Base-by-base conservation (phyloP, 2,329 filamentous ascomycete species). In the Clarireedia paspali region DNA sequence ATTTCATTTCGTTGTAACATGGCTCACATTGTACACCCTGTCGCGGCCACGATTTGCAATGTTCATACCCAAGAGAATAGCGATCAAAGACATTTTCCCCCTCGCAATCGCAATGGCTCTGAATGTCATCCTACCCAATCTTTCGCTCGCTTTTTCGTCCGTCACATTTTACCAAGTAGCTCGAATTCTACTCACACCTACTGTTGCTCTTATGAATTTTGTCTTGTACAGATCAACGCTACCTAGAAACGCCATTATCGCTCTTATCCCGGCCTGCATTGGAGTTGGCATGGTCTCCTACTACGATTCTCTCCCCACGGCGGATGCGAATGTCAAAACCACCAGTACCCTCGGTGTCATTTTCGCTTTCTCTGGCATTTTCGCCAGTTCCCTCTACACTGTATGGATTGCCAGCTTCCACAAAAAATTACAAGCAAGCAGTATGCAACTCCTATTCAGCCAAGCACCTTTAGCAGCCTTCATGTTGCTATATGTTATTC, bases 91-190 rank as follows among this genome's bases (percentile, higher is more conserved):
- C 38, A 79, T 88, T 55, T 71, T 86, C 17, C 85, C 84, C 3
- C 74, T 88, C n/a, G 81, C 82, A 2, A 65, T 84, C 30, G 79
- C 82, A 64, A 87, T 88, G 84, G 78, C 81, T 51, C 74, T 84
- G 57, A 87, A 87, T 68, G 83, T 88, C 66, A 82, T 88, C 60
- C 74, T 88, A 9, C 83, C 83, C 9, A 88, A 88, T 64, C 71
- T 87, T 6, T 86, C 82, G 1, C 74, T 88, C 45, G 83, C 84
- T 30, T 85, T 81, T 68, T 87, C 83, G 23, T 80, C 79, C 50
- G 80, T 88, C 44, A 84, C 83, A 44, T 87, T 88, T 68, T 88
- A 87, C 69, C 84, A 88, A 68, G 79, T 87, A 49, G 83, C 82
- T 4, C 79, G 84, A 24, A 84, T 87, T 57, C 73, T 87, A 12